Conservation (phyloP, 2,329 filamentous ascomycete species). For the Ascochyta koolunga region DNA sequence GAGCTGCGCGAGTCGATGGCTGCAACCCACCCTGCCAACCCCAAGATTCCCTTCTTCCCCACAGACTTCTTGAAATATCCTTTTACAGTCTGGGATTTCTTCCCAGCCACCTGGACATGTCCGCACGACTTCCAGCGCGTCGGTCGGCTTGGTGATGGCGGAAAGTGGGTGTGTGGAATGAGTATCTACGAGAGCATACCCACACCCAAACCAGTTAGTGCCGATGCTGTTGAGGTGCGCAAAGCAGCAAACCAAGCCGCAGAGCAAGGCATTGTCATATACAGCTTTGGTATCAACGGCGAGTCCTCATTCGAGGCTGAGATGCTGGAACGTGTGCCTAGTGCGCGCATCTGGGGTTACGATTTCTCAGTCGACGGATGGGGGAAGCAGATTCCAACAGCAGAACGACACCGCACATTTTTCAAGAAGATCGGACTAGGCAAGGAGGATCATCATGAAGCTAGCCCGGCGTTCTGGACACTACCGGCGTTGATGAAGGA, state of each 20-base stretch:
- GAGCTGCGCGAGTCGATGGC: conserved; percentile 37
- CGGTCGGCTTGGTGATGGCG: conserved; percentile 40
- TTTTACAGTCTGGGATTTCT: conserved; percentile 44
- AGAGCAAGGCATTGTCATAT: conserved; percentile 36
- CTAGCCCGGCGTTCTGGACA: conserved; percentile 35
- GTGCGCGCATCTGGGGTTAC: conserved; percentile 41
- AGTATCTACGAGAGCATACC: conserved; percentile 39
- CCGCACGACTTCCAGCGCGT: conserved; percentile 44
- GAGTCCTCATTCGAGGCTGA: conserved; percentile 45
- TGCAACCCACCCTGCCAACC: conserved; percentile 32
- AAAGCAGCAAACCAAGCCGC: conserved; percentile 19
- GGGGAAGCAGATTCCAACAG: conserved; percentile 36
- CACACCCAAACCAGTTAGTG: conserved; percentile 18
- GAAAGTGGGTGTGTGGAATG: conserved; percentile 46
- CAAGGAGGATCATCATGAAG: conserved; percentile 30
- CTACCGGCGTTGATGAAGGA: conserved; percentile 37
- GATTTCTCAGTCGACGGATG: conserved; percentile 41
- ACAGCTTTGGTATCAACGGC: conserved; percentile 44
- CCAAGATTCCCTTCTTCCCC: conserved; percentile 40
- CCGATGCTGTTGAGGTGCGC: conserved; percentile 19
- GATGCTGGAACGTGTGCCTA: conserved; percentile 42
- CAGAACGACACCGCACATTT: conserved; percentile 31
- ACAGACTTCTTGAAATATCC: conserved; percentile 40
- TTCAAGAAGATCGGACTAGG: conserved; percentile 41
- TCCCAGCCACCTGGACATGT: conserved; percentile 42